Evolutionary conservation across 176 grass and related monocot genomes (phyloP), one percentile per base, ranked within the genome.

Genomic region (Phoenix roebelenii): DNA sequence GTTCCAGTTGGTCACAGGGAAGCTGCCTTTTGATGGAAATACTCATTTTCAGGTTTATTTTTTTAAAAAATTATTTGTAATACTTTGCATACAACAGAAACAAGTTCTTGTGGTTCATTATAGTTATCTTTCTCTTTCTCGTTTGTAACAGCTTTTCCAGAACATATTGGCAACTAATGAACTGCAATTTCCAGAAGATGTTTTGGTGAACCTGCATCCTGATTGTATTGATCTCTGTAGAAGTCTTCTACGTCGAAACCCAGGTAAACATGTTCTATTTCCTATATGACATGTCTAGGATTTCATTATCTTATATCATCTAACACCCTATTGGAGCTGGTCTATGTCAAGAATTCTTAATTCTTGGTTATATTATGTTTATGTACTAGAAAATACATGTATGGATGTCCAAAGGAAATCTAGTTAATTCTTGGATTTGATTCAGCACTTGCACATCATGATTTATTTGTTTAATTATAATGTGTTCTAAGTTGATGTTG

Each of bases 1-100:
- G 50, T 89, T 85, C 57, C 86, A 85, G 82, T 59, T 89, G 53
- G 78, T 89, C 51, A 85, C 75, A 7, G 86, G 86, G 52, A 61
- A 82, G 44, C 12, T 82, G 18, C 75, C 78, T 24, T 85, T 76
- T 79, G 25, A 49, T 62, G 82, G 86, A 52, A 64, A 32, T 18
- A 79, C 58, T 52, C 66, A 60, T 69, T 49, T 65, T 16, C 59
- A 82, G 86, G 86, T 89, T 19, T 14, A 5, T n/a, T 51, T 61
- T 6, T 51, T 20, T 20, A 20, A 20, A 9, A 18, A 60, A 30
- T 28, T 7, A 19, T 30, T 61, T 56, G 3, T 48, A 22, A 26
- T 6, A 23, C 2, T 50, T 72, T 3, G 23, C 58, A 35, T 24
- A 22, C 35, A 39, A 39, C 9, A 39, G 35, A 39, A 39, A 39